These are phyloP conservation scores for Garcia nutans DNA, from an alignment of 345 rosid species.

Conservation along the genomic window DNA sequence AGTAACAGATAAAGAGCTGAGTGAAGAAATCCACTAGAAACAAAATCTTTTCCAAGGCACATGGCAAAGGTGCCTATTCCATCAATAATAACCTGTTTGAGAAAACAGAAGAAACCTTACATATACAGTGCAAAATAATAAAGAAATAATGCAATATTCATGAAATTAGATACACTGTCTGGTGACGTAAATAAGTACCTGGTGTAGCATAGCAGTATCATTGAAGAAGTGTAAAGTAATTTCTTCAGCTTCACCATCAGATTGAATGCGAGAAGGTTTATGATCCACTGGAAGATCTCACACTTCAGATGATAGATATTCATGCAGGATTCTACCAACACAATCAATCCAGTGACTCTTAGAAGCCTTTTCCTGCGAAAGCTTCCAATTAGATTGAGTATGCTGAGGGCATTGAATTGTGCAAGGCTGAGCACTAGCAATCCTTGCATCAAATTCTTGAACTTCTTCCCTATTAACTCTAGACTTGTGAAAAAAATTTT, in stretches of 20 bases:
- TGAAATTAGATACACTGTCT: not conserved
- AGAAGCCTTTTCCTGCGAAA: slow-evolving; percentile 43
- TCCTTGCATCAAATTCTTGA: slow-evolving; percentile 22
- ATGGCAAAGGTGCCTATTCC: slow-evolving; percentile 78
- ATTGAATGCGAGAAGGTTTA: slow-evolving; percentile 31
- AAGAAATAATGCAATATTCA: not conserved
- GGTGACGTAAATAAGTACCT: slow-evolving; percentile 39
- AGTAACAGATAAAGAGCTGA: slow-evolving; percentile 82
- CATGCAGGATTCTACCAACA: slow-evolving; percentile 81
- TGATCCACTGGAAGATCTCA: slow-evolving; percentile 82
- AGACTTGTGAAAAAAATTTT: slow-evolving; percentile 55
- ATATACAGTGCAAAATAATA: not conserved
- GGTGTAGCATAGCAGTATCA: slow-evolving; percentile 78
- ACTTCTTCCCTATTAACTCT: slow-evolving; percentile 29
- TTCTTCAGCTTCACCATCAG: slow-evolving; percentile 46
- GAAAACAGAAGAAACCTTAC: slow-evolving; percentile 18
- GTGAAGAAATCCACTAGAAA: slow-evolving; percentile 86
- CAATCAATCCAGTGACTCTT: slow-evolving; percentile 63
- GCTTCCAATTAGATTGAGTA: slow-evolving; percentile 50
- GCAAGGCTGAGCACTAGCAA: slow-evolving; percentile 18
- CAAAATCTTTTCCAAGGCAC: slow-evolving; percentile 73
- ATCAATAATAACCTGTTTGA: slow-evolving; percentile 62
- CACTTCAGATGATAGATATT: slow-evolving; percentile 74
- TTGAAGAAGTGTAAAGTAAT: slow-evolving; percentile 53
- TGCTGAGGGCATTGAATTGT: slow-evolving; percentile 7